phyloP scores from a whole-genome alignment of 2,329 filamentous ascomycete species.

The Didymella pomorum region DNA sequence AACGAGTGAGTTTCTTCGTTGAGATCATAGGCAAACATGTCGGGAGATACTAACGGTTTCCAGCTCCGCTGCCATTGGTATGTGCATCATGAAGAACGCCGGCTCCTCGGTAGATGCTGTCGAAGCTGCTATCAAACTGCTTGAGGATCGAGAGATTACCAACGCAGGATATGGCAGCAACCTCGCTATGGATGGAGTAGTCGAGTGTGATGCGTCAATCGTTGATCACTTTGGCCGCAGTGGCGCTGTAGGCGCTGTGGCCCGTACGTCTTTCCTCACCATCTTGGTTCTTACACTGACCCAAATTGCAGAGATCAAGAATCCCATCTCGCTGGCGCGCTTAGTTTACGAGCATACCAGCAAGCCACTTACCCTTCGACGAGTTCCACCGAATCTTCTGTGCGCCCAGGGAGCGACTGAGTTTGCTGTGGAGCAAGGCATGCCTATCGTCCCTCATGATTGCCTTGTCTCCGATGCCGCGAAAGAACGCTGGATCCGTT shows the following conservation, averaged over 20 bases:
- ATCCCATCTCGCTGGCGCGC: constrained; percentile 88
- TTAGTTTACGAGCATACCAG: constrained; percentile 80
- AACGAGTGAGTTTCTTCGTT: constrained; percentile 71
- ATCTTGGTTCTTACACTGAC: neutral
- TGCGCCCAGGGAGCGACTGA: constrained; percentile 84
- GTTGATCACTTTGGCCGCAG: constrained; percentile 91
- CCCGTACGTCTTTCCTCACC: constrained; percentile 67
- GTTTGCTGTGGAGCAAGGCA: constrained; percentile 83
- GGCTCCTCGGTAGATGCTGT: constrained; percentile 86
- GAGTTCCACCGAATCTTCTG: constrained; percentile 91
- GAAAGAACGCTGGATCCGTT: constrained; percentile 78
- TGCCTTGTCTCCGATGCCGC: constrained; percentile 81
- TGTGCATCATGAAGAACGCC: constrained; percentile 80
- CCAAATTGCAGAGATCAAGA: constrained; percentile 75
- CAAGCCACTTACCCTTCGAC: constrained; percentile 78
- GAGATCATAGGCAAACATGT: neutral
- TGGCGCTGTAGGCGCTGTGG: constrained; percentile 89
- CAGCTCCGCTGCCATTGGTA: constrained; percentile 84
- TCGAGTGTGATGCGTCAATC: constrained; percentile 94
- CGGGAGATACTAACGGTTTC: constrained; percentile 18
- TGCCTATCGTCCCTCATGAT: constrained; percentile 77
- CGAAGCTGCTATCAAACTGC: constrained; percentile 83
- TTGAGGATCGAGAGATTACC: constrained; percentile 95
- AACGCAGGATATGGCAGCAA: constrained; percentile 98
- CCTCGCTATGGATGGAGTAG: constrained; percentile 84